Base-by-base conservation (phyloP, 2,329 filamentous ascomycete genomes). In the Aureobasidium sp. region DNA sequence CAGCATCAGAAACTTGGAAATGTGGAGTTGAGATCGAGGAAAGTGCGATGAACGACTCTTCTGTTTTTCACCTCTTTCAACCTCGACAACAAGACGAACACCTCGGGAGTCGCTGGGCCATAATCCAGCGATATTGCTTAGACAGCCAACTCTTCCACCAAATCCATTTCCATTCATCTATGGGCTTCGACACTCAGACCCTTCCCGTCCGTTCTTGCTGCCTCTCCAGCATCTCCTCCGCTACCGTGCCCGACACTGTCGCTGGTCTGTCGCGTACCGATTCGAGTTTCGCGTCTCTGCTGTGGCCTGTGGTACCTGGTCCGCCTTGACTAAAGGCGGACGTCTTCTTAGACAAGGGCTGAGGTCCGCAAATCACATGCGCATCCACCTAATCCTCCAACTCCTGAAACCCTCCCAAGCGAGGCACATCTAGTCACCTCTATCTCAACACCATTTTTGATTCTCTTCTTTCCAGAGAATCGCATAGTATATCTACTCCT, bases 291-390 rank as follows among this genome's bases (percentile, higher is more conserved):
- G 77, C 74, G n/a, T 70, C 73, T 52, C 70, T 79, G 71, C 69
- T 78, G 63, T 78, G 78, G 75, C 73, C 52, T 13, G 73, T 75
- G 69, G 77, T 73, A 70, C 70, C 68, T 66, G 72, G 78, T 80
- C 79, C 79, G 77, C 77, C 78, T 76, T 81, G 76, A 81, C 70
- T 62, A 41, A 34, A 66, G 78, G 78, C 78, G 79, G 79, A 79
- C 78, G 77, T 78, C 25, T 41, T 41, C 8, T 25, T n/a, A 30
- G 44, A 63, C 44, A 39, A 49, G 61, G 59, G 44, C 39, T 49
- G 29, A 59, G 30, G 5, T 34, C n/a, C 29, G n/a, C n/a, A 4
- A 32, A 44, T 45, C 53, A 57, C 53, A 57, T 45, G 53, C 53
- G 41, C 53, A 25, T 27, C 1, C 16, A 34, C 30, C 13, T 41